Evolutionary conservation across 164 flowering plant species (phyloP), one percentile per base, ranked within the genome.

Genomic region (Nymphaea thermarum): DNA sequence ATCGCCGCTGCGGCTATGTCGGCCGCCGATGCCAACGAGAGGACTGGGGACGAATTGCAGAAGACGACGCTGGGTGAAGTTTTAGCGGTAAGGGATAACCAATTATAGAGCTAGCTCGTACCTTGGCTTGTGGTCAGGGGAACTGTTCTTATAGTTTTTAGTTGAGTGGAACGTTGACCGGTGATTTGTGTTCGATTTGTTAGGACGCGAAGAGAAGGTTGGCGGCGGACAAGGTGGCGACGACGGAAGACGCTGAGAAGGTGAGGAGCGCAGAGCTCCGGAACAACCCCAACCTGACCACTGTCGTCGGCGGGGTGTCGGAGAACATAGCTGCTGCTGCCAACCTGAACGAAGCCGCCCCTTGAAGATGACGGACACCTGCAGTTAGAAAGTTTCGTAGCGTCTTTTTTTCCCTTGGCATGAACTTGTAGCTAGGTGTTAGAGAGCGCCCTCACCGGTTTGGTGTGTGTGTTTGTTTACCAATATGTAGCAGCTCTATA

Each of bases 311-410:
- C 4, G 95, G 95, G 1, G 90, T 87, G 12, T 82, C 91, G 3
- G 91, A 83, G 2, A 81, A 86, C 4, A 67, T 89, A 51, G 84
- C 80, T 16, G 85, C 86, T 2, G 91, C 95, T 15, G 91, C 91
- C 4, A 77, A 83, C 72, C 77, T 89, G 47, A 89, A 89, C 68
- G 36, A 25, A 25, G 36, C 36, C 36, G 36, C 36, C 36, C 36
- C 36, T 25, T 25, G 36, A 25, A 25, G 36, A 25, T 25, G 36
- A 25, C 36, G 36, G 36, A 25, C n/a, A n/a, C n/a, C n/a, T n/a
- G n/a, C n/a, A n/a, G n/a, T n/a, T n/a, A 25, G 36, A 25, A 25
- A 25, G 36, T 25, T 25, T 25, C 36, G 36, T 25, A 25, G 36
- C 36, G 36, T 25, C 36, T 25, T 25, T 25, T 25, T 25, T 25